Evolutionary conservation across 2,329 filamentous ascomycete genomes (phyloP).

Genomic region (Cadophora luteo-olivacea): DNA sequence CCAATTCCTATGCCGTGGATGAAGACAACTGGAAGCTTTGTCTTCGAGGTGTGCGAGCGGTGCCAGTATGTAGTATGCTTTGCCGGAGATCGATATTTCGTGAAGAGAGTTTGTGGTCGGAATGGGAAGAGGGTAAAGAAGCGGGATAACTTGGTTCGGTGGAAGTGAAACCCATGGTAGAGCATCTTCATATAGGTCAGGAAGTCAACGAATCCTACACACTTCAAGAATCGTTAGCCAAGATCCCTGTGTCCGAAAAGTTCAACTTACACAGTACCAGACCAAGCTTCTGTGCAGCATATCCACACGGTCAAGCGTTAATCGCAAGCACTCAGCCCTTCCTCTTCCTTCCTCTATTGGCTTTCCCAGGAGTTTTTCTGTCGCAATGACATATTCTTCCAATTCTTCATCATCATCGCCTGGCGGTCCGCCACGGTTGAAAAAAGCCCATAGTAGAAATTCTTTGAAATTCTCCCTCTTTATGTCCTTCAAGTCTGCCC

Average conservation of each 20-base stretch:
- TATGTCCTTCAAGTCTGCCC: conserved; percentile 58
- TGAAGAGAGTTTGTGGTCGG: conserved; percentile 55
- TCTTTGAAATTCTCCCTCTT: conserved; percentile 65
- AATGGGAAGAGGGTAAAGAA: conserved; percentile 60
- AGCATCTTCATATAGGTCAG: conserved; percentile 46
- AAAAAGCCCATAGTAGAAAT: conserved; percentile 66
- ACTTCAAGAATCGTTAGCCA: conserved; percentile 29
- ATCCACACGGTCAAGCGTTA: conserved; percentile 63
- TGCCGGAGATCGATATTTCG: conserved; percentile 53
- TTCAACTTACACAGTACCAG: conserved; percentile 60
- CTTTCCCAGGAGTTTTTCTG: conserved; percentile 58
- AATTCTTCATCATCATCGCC: conserved; percentile 58
- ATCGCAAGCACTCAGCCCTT: conserved; percentile 57
- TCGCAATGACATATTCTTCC: conserved; percentile 58
- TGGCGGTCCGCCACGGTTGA: conserved; percentile 53
- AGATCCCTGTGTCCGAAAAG: neutral
- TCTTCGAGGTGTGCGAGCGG: conserved; percentile 63
- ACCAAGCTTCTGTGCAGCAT: conserved; percentile 62
- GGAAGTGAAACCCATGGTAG: conserved; percentile 54
- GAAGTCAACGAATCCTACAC: conserved; percentile 46
- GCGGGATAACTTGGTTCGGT: conserved; percentile 51
- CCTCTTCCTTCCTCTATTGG: conserved; percentile 59
- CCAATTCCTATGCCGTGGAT: conserved; percentile 70
- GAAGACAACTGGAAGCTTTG: conserved; percentile 62
- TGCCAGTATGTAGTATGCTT: conserved; percentile 64